A percentile compares a stretch with the other conserved stretches of the same genome.
Evolutionary conservation across 768 basidiomycete genomes (phyloP).

Genomic region (Agaricus blazei): DNA sequence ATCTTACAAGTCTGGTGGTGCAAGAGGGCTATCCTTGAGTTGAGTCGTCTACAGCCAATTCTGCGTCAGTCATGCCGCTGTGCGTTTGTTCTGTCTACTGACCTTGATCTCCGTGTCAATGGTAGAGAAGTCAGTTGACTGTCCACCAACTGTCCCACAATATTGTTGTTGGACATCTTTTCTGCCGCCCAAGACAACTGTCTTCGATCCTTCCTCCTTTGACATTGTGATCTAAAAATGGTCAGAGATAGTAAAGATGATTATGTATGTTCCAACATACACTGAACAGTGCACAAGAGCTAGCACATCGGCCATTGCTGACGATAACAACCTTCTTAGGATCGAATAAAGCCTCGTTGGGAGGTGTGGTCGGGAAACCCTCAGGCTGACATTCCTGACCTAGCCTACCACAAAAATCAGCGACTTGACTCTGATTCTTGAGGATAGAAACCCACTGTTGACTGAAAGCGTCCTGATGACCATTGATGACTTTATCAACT

Average conservation of each 20-base stretch:
- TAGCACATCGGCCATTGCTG: slow-evolving; percentile 53
- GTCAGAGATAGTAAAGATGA: not conserved
- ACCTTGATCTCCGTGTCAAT: slow-evolving; percentile 61
- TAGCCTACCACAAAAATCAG: slow-evolving; percentile 24
- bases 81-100: not conserved
- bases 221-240: slow-evolving; percentile 48
- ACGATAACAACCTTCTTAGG: slow-evolving; percentile 49
- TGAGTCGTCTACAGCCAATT: slow-evolving; percentile 33
- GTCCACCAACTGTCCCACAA: slow-evolving; percentile 59
- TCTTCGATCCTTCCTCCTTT: slow-evolving; percentile 51
- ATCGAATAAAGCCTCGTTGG: slow-evolving; percentile 44
- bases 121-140: slow-evolving; percentile 53
- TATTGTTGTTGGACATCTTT: slow-evolving; percentile 47
- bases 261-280: slow-evolving; percentile 22
- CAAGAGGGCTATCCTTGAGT: slow-evolving; percentile 50
- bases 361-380: slow-evolving; percentile 26
- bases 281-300: slow-evolving; percentile 44
- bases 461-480: slow-evolving; percentile 45
- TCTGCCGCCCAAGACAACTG: slow-evolving; percentile 52
- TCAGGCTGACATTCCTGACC: slow-evolving; percentile 37
- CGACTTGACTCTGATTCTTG: not conserved
- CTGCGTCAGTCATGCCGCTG: not conserved
- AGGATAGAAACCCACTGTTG: slow-evolving; percentile 29
- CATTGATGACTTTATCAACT: slow-evolving; percentile 41
- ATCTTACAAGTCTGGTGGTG: slow-evolving; percentile 59